A percentile compares a stretch with the other conserved stretches of the same genome.
phyloP scores from a whole-genome alignment of 192 early-diverging fungal genomes.

The Coemansia sp. region DNA sequence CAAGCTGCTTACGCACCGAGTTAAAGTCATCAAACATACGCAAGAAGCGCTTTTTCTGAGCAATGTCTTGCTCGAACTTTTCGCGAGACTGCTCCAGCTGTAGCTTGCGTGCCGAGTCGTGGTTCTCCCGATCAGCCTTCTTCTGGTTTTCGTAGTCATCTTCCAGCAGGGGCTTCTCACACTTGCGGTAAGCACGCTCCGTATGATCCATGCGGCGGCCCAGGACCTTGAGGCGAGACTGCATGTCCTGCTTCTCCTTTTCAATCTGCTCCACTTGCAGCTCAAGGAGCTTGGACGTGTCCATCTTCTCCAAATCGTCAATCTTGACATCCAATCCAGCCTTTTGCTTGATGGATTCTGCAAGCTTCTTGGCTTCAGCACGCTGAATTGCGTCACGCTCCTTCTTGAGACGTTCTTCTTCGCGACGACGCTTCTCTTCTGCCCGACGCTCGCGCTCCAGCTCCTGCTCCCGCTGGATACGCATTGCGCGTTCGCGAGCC shows the following conservation, averaged over 20 bases:
- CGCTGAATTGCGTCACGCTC: constrained; percentile 78
- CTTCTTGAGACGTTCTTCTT: constrained; percentile 72
- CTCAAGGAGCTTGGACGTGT: constrained; percentile 74
- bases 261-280: constrained; percentile 88
- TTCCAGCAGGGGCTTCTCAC: constrained; percentile 85
- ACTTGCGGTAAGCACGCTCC: constrained; percentile 89
- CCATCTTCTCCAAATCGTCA: constrained; percentile 78
- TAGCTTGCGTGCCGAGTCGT: constrained; percentile 71
- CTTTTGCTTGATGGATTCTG: constrained; percentile 72
- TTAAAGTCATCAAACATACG: constrained; percentile 83
- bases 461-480: constrained; percentile 76
- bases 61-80: constrained; percentile 71
- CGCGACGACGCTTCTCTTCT: constrained; percentile 83
- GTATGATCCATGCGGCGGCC: constrained; percentile 83
- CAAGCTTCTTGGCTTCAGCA: constrained; percentile 79
- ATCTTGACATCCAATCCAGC: constrained; percentile 57
- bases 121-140: constrained; percentile 73
- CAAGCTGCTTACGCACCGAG: constrained; percentile 56
- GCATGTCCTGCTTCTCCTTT: constrained; percentile 82
- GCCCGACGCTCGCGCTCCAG: constrained; percentile 74
- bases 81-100: constrained; percentile 61
- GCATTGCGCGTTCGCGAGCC: constrained; percentile 70
- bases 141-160: constrained; percentile 91
- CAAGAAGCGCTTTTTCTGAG: constrained; percentile 72
- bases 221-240: constrained; percentile 68